phyloP scores from a whole-genome alignment of 2,329 filamentous ascomycete genomes.

The Colletotrichum chlorophyti region DNA sequence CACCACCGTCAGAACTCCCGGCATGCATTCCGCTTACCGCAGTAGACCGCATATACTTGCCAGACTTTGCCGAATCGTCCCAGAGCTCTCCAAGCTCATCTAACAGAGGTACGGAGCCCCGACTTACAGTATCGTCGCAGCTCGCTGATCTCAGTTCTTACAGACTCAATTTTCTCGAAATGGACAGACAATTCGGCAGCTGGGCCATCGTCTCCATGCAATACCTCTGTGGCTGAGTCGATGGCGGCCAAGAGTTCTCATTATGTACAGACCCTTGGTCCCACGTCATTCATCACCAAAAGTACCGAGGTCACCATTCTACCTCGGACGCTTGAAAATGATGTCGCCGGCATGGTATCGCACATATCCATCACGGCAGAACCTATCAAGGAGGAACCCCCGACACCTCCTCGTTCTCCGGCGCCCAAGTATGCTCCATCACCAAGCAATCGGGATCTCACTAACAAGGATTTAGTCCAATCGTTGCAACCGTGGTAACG shows the following conservation, averaged over 20 bases:
- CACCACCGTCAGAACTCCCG: slow-evolving; percentile 1
- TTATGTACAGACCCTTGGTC: slow-evolving; percentile 47
- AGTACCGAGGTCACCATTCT: slow-evolving; percentile 46
- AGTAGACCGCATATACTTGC: slow-evolving; percentile 2
- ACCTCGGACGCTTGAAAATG: slow-evolving; percentile 39
- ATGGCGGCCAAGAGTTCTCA: slow-evolving; percentile 37
- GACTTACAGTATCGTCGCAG: slow-evolving; percentile 9
- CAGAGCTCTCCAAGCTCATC: slow-evolving; percentile 36
- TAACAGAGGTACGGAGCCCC: slow-evolving; percentile 39
- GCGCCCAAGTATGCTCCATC: slow-evolving; percentile 34
- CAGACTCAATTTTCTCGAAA: slow-evolving; percentile 53
- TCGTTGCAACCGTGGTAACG: not conserved
- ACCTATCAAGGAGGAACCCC: slow-evolving; percentile 34
- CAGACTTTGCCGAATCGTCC: slow-evolving; percentile 16
- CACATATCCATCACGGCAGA: slow-evolving; percentile 46
- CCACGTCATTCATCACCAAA: slow-evolving; percentile 50
- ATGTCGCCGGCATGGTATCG: slow-evolving; percentile 41
- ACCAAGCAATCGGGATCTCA: not conserved
- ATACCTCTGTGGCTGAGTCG: slow-evolving; percentile 38
- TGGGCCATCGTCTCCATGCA: slow-evolving; percentile 41
- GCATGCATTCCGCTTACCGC: slow-evolving; percentile 1
- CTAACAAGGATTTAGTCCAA: slow-evolving; percentile 2
- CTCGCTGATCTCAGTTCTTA: slow-evolving; percentile 31
- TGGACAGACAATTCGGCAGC: slow-evolving; percentile 46
- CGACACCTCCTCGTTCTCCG: slow-evolving; percentile 38